Evolutionary conservation across 2,329 filamentous ascomycete species (phyloP).

Genomic region (Arthrobotrys musiformis): DNA sequence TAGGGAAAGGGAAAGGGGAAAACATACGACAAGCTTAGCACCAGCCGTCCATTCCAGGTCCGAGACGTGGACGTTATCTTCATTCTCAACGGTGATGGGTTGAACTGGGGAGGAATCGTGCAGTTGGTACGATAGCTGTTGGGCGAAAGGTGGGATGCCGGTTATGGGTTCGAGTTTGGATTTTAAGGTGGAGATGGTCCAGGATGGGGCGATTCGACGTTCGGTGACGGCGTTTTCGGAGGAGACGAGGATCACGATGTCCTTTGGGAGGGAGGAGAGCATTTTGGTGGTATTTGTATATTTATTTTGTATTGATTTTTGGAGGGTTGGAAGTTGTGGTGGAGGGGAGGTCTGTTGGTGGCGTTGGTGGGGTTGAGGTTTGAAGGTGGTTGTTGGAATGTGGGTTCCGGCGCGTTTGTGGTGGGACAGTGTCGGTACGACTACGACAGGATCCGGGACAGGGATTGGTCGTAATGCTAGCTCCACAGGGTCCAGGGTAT

Average conservation of each 20-base stretch:
- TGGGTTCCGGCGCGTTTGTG: conserved; percentile 1
- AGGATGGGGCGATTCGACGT: conserved; percentile 89
- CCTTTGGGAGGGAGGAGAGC: conserved; percentile 60
- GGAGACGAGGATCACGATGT: conserved; percentile 78
- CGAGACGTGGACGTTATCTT: conserved; percentile 75
- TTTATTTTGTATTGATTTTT: background rate
- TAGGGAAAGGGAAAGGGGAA: background rate
- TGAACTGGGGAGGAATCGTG: conserved; percentile 66
- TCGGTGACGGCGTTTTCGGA: conserved; percentile 84
- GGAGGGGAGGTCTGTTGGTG: too few species aligned
- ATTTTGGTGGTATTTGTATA: background rate
- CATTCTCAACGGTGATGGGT: conserved; percentile 70
- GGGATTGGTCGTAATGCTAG: background rate
- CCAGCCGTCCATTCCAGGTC: conserved; percentile 77
- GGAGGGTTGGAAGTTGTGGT: background rate
- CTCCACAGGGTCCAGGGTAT: background rate
- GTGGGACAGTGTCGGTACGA: background rate
- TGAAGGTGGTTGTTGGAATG: background rate
- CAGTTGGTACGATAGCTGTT: conserved; percentile 78
- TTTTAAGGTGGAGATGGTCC: conserved; percentile 87
- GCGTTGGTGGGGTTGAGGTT: background rate
- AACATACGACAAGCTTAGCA: conserved; percentile 77
- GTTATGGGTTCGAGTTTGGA: conserved; percentile 90
- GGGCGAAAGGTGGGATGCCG: conserved; percentile 82
- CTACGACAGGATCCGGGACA: background rate